phyloP scores from a whole-genome alignment of 2,329 filamentous ascomycete species.

The Arthroderma sp. region DNA sequence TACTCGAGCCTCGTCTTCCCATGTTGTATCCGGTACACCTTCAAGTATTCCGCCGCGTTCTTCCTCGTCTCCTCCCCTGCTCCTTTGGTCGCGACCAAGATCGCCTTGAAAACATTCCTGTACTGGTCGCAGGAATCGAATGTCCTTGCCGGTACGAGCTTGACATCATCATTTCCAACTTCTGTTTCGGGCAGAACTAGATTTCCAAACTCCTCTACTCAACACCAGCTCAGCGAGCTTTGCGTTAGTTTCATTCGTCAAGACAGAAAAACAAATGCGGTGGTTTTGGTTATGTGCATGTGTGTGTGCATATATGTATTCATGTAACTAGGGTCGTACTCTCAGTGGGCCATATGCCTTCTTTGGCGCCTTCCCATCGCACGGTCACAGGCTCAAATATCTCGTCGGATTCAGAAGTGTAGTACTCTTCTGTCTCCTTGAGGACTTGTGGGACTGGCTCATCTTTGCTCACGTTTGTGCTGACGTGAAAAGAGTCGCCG shows the following conservation, averaged over 20 bases:
- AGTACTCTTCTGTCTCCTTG: slow-evolving; percentile 47
- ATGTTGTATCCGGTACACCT: slow-evolving; percentile 58
- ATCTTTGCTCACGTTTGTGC: slow-evolving; percentile 18
- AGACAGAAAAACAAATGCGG: too few relatives aligned
- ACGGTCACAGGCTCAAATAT: slow-evolving; percentile 67
- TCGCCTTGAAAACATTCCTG: slow-evolving; percentile 36
- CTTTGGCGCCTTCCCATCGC: slow-evolving; percentile 34
- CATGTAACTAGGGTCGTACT: neutral
- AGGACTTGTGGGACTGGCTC: slow-evolving; percentile 50
- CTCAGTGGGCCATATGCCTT: slow-evolving; percentile 21
- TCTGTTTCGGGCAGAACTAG: neutral
- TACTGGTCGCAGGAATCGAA: slow-evolving; percentile 68
- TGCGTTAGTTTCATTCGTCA: too few relatives aligned
- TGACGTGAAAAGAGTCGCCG: slow-evolving; percentile 5
- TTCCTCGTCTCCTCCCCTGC: slow-evolving; percentile 31
- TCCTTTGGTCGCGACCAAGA: slow-evolving; percentile 32
- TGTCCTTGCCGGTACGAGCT: slow-evolving; percentile 48
- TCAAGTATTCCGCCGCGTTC: slow-evolving; percentile 43
- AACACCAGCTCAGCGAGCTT: neutral
- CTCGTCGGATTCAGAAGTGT: slow-evolving; percentile 73
- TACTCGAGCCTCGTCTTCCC: slow-evolving; percentile 59
- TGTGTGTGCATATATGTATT: too few relatives aligned
- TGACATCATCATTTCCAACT: slow-evolving; percentile 18
- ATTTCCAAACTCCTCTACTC: neutral
- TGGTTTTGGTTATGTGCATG: too few relatives aligned